Conservation (phyloP, 2,329 filamentous ascomycete genomes). For the Penicillium glabrum region DNA sequence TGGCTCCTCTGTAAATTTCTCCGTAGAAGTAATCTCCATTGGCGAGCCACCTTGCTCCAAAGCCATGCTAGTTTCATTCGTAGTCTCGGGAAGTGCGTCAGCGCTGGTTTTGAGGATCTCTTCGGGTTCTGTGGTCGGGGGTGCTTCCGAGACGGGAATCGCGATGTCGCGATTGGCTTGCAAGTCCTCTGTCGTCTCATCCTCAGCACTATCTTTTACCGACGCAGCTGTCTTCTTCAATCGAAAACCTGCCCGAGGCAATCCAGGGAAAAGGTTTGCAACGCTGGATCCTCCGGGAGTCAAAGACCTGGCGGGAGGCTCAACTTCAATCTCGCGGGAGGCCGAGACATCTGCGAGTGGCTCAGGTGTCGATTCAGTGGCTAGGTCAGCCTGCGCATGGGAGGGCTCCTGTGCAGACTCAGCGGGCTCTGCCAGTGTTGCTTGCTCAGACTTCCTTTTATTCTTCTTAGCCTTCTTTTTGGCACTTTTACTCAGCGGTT, state of each 20-base stretch:
- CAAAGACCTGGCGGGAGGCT: conserved; percentile 17
- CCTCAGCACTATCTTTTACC: conserved; percentile 42
- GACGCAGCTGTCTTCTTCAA: conserved; percentile 22
- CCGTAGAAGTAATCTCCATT: conserved; percentile 1
- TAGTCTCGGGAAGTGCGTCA: conserved; percentile 4
- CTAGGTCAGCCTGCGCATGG: conserved; percentile 9
- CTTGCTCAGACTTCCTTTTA: conserved; percentile 28
- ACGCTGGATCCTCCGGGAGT: conserved; percentile 29
- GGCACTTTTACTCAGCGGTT: conserved; percentile 26
- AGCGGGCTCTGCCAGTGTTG: conserved; percentile 7
- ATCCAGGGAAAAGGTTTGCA: conserved; percentile 35
- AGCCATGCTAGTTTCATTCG: conserved; percentile 4
- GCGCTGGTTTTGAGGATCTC: conserved; percentile 43
- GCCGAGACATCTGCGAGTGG: conserved; percentile 5
- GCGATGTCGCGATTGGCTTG: conserved; percentile 46
- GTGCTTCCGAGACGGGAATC: conserved; percentile 47
- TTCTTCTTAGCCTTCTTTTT: conserved; percentile 31
- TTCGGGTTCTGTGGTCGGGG: conserved; percentile 33
- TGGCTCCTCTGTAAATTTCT: conserved; percentile 9
- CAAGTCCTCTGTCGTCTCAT: conserved; percentile 34
- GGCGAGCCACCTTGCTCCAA: conserved; percentile 6
- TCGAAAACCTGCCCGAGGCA: conserved; percentile 35
- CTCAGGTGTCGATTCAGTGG: conserved; percentile 1
- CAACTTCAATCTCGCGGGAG: conserved; percentile 21
- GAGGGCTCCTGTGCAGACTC: conserved; percentile 6